These are phyloP conservation scores for Chlorella ohadii DNA, from an alignment of 139 green algal species.

Conservation along the genomic window DNA sequence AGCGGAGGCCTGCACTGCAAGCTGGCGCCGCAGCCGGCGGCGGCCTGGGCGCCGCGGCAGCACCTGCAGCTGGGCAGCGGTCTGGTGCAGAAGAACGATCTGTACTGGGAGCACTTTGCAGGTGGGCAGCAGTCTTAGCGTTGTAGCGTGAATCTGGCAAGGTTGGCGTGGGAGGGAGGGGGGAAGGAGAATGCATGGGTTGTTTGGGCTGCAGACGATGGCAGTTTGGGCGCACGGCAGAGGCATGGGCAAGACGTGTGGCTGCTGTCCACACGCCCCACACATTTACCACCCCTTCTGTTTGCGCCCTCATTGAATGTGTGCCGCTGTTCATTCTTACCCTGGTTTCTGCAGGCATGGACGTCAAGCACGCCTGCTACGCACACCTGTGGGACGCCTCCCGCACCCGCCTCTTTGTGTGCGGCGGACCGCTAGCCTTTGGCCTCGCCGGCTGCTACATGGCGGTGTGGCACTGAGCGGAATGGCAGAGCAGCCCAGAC, in stretches of 20 bases:
- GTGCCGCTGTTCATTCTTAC: too few species aligned
- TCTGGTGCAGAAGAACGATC: conserved; percentile 33
- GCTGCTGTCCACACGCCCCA: too few species aligned
- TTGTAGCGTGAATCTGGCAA: too few species aligned
- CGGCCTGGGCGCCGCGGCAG: neutral
- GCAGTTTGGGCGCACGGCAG: too few species aligned
- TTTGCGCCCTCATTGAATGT: too few species aligned
- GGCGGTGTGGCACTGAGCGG: conserved; percentile 58
- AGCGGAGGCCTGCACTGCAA: conserved; percentile 3
- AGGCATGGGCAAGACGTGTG: too few species aligned
- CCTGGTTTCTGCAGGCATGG: neutral
- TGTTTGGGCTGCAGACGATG: too few species aligned
- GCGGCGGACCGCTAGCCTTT: conserved; percentile 67
- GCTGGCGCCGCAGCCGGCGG: neutral
- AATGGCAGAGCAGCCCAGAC: too few species aligned
- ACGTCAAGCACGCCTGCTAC: conserved; percentile 65
- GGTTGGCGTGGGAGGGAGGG: too few species aligned
- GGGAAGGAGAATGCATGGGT: too few species aligned
- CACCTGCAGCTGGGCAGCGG: conserved; percentile 42
- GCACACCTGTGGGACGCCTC: conserved; percentile 69
- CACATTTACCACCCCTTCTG: neutral
- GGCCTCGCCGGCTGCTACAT: conserved; percentile 68
- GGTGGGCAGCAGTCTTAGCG: neutral
- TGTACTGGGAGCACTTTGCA: conserved; percentile 33
- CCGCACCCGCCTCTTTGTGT: conserved; percentile 56